Evolutionary conservation across 2,329 filamentous ascomycete genomes (phyloP).

Genomic region (Aspergillus floridensis): DNA sequence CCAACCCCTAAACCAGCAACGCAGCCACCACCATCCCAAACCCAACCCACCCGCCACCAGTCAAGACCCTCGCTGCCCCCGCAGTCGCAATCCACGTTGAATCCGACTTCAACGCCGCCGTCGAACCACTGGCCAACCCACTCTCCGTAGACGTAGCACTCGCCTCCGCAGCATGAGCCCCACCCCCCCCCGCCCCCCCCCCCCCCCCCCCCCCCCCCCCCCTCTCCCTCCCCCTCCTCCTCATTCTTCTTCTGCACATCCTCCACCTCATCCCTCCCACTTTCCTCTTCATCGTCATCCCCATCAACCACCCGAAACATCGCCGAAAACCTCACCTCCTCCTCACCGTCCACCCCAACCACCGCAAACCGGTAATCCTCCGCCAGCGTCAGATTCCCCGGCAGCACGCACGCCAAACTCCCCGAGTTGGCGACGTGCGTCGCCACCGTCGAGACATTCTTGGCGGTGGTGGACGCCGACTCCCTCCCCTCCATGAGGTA

Average conservation of each 20-base stretch:
- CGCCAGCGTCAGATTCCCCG: not conserved
- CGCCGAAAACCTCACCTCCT: not conserved
- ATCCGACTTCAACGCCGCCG: not conserved
- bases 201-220: too few species aligned
- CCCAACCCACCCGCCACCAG: not conserved
- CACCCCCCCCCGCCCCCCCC: too few species aligned
- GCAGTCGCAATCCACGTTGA: not conserved
- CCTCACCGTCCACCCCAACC: not conserved
- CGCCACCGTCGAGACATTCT: not conserved
- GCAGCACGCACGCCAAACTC: not conserved
- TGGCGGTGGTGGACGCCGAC: not conserved
- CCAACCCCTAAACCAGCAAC: not conserved
- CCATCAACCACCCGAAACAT: not conserved
- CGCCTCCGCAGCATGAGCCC: too few species aligned
- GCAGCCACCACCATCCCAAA: not conserved
- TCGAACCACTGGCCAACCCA: not conserved
- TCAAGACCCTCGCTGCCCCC: not conserved
- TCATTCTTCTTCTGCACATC: not conserved
- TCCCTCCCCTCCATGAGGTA: not conserved
- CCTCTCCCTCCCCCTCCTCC: too few species aligned
- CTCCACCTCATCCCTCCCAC: not conserved
- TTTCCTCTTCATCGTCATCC: not conserved
- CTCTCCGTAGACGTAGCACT: not conserved
- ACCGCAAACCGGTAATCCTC: constrained; percentile 5
- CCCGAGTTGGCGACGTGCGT: not conserved